These are phyloP conservation scores for Pichia sp. DNA, from an alignment of 1,139 yeast species.

Conservation along the genomic window DNA sequence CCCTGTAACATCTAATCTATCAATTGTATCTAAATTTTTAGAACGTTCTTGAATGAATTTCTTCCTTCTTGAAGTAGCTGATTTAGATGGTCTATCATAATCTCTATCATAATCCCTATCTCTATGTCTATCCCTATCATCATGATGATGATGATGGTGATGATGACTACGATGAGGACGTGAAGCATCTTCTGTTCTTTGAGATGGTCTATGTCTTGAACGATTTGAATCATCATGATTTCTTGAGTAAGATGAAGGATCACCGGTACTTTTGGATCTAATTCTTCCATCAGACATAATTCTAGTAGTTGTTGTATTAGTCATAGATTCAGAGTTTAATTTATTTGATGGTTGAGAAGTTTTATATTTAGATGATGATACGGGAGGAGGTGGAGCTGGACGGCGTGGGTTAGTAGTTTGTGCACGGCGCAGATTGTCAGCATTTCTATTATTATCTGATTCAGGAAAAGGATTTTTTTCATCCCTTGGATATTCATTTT, in stretches of 20 bases:
- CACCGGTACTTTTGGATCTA: conserved; percentile 29
- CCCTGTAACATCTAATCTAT: conserved; percentile 91
- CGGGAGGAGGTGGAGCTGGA: conserved; percentile 13
- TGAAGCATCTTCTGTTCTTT: background rate
- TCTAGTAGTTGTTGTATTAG: conserved; percentile 23
- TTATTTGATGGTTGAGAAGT: conserved; percentile 3
- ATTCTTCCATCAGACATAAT: conserved; percentile 27
- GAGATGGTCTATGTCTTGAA: background rate
- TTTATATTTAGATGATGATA: too few species aligned
- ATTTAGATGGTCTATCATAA: conserved; percentile 14
- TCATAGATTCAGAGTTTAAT: conserved; percentile 20
- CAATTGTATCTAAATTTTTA: conserved; percentile 82
- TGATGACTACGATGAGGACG: conserved; percentile 7
- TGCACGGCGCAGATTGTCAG: conserved; percentile 17
- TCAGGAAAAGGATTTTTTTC: conserved; percentile 34
- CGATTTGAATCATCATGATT: background rate
- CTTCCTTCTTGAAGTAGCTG: conserved; percentile 21
- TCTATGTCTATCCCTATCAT: conserved; percentile 12
- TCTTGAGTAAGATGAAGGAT: conserved; percentile 12
- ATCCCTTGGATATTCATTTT: conserved; percentile 47
- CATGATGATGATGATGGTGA: conserved; percentile 6
- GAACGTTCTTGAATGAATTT: conserved; percentile 31
- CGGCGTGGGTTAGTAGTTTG: conserved; percentile 13
- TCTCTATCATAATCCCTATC: conserved; percentile 10
- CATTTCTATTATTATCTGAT: conserved; percentile 8